Evolutionary conservation across 352 stramenopile genomes (phyloP).

Genomic region (Globisporangium spiculum): DNA sequence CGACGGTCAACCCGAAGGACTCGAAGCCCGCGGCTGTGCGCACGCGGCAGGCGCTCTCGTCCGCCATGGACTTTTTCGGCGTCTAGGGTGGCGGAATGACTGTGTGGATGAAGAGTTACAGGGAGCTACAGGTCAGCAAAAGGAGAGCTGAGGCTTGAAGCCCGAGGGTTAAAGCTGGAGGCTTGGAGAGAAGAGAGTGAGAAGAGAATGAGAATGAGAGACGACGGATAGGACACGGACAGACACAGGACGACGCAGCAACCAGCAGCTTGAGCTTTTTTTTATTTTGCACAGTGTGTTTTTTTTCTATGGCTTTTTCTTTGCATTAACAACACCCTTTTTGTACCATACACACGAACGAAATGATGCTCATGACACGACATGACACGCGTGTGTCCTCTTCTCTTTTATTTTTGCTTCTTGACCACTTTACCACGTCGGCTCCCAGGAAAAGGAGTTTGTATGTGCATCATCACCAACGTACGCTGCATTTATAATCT

Average conservation of each 20-base stretch:
- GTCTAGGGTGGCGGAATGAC: conserved; percentile 33
- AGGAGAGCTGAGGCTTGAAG: neutral
- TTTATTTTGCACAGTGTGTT: conserved; percentile 9
- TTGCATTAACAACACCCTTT: conserved; percentile 12
- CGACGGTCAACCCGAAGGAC: conserved; percentile 80
- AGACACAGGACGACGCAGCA: conserved; percentile 5
- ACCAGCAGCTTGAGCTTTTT: conserved; percentile 6
- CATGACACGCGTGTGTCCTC: neutral
- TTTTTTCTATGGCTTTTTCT: conserved; percentile 9
- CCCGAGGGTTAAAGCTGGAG: neutral
- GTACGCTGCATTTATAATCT: neutral
- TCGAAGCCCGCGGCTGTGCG: conserved; percentile 71
- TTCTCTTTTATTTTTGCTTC: neutral
- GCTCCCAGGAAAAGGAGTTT: too few relatives aligned
- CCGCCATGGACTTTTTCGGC: conserved; percentile 85
- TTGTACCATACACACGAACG: conserved; percentile 16
- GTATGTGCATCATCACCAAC: neutral
- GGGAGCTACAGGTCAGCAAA: neutral
- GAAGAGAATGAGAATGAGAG: neutral
- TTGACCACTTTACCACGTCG: neutral
- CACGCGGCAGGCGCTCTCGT: conserved; percentile 73
- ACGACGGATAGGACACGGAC: neutral
- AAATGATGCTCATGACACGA: neutral
- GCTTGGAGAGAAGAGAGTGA: neutral
- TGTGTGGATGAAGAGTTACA: neutral